Evolutionary conservation across 345 rosid species (phyloP).

Genomic region (Eucalyptus regnans): DNA sequence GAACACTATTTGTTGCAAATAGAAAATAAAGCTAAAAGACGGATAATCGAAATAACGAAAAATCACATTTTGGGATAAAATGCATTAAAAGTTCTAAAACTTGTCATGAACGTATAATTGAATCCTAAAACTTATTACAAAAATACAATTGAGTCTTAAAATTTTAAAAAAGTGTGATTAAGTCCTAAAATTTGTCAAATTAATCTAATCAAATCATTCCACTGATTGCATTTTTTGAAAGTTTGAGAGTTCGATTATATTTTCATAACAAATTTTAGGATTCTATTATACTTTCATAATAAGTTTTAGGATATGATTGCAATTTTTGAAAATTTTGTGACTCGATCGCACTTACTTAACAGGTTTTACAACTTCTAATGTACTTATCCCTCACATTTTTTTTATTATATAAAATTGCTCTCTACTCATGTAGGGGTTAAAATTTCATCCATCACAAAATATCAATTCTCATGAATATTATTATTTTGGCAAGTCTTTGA

Average conservation of each 20-base stretch:
- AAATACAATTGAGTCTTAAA: no score
- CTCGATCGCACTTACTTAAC: no score
- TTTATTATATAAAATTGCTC: not conserved
- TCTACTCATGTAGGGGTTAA: not conserved
- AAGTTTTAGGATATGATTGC: no score
- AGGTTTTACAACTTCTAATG: no score
- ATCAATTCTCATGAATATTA: not conserved
- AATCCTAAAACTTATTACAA: no score
- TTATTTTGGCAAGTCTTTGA: not conserved
- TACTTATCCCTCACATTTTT: not conserved
- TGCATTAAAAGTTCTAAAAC: no score
- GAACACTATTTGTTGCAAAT: not conserved
- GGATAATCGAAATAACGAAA: not conserved
- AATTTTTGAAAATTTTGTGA: not conserved
- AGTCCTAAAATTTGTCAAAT: no score
- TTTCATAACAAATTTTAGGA: accelerated
- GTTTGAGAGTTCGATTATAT: not conserved
- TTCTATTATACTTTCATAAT: no score
- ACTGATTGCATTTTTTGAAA: no score
- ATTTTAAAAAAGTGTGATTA: no score
- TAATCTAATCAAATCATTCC: not conserved
- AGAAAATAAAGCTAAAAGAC: not conserved
- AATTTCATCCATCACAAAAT: not conserved
- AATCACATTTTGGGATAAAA: not conserved
- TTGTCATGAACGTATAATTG: accelerated